These are phyloP conservation scores for Thraustochytrium striatum DNA, from an alignment of 352 stramenopile genomes.

Conservation along the genomic window DNA sequence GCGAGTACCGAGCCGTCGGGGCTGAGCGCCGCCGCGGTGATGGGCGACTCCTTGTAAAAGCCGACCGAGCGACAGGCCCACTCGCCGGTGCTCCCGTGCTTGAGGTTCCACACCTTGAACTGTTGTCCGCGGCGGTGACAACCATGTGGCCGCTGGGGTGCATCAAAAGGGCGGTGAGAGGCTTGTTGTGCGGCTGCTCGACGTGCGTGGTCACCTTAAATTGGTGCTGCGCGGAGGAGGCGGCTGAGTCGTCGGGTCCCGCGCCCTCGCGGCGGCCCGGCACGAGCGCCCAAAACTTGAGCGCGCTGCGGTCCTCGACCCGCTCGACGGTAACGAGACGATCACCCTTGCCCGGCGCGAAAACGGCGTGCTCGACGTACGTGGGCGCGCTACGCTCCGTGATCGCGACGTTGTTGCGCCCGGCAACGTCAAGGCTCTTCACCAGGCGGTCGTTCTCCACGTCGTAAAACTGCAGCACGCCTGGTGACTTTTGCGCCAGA, in stretches of 20 bases:
- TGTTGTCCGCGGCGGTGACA: constrained; percentile 64
- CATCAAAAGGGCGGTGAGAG: constrained; percentile 58
- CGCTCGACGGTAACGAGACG: constrained; percentile 40
- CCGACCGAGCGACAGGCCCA: constrained; percentile 75
- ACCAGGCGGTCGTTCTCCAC: constrained; percentile 4
- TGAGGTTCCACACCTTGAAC: constrained; percentile 70
- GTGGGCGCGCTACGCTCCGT: constrained; percentile 36
- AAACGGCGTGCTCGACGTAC: background rate
- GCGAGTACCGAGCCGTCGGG: constrained; percentile 72
- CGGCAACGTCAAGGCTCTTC: constrained; percentile 33
- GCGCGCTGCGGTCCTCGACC: background rate
- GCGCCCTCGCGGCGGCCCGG: background rate
- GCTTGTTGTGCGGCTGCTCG: constrained; percentile 66
- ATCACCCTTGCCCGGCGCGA: background rate
- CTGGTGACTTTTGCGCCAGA: background rate
- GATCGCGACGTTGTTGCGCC: constrained; percentile 34
- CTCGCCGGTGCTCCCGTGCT: constrained; percentile 4
- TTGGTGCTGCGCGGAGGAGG: constrained; percentile 19
- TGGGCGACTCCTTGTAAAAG: constrained; percentile 66
- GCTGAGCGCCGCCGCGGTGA: constrained; percentile 68
- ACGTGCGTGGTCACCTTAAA: constrained; percentile 75
- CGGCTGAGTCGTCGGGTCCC: background rate
- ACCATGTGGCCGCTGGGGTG: constrained; percentile 57
- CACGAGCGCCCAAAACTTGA: constrained; percentile 47
- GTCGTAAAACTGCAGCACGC: constrained; percentile 49